These are phyloP conservation scores for Agapanthus africanus DNA, from an alignment of 106 monocot species.

Conservation along the genomic window DNA sequence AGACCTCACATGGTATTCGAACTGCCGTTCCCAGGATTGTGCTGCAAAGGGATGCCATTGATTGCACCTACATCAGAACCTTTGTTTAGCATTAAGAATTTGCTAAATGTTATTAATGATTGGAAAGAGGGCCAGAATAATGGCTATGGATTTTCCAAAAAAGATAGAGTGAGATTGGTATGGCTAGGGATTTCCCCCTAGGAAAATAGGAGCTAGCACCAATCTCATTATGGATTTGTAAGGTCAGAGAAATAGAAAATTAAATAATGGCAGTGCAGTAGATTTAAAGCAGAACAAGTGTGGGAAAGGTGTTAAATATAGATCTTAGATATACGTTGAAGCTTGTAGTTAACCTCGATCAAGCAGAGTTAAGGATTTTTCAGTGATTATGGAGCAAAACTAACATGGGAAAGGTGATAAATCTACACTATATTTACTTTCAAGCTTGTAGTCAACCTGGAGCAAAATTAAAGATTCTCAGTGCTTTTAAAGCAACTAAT, in stretches of 20 bases:
- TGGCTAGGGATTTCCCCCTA: neutral
- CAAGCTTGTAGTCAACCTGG: too few relatives aligned
- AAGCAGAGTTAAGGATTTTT: too few relatives aligned
- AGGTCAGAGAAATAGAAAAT: neutral
- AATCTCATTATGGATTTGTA: neutral
- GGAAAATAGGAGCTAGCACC: neutral
- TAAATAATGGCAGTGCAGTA: neutral
- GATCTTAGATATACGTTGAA: too few relatives aligned
- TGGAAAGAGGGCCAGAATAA: neutral
- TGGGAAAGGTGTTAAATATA: too few relatives aligned
- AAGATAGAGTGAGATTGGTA: too few relatives aligned
- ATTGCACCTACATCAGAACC: constrained; percentile 49
- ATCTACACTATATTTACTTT: too few relatives aligned
- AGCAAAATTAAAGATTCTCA: too few relatives aligned
- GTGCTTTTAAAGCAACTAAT: neutral
- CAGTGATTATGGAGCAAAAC: too few relatives aligned
- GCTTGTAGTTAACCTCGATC: too few relatives aligned
- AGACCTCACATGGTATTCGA: constrained; percentile 68
- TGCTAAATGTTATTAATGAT: neutral
- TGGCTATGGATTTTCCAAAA: too few relatives aligned
- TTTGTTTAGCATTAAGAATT: neutral
- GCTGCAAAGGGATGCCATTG: constrained; percentile 80
- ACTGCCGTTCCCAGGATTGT: constrained; percentile 69
- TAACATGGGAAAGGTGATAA: too few relatives aligned
- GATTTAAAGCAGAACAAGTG: too few relatives aligned